These are phyloP conservation scores for Tylopilus subfusipes DNA, from an alignment of 768 basidiomycete species.

Conservation along the genomic window DNA sequence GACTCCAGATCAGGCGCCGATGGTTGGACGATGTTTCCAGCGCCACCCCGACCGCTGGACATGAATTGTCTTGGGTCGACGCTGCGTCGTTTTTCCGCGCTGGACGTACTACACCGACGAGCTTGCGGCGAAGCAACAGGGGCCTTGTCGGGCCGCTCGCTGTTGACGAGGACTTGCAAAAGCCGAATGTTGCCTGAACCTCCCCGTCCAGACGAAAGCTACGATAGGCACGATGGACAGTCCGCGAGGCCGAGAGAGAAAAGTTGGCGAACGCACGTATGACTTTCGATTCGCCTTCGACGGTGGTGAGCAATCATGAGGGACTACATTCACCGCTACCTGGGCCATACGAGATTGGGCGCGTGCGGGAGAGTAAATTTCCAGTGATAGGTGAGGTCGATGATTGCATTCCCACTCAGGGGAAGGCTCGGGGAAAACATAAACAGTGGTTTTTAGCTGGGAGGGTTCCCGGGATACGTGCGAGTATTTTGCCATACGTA, in stretches of 20 bases:
- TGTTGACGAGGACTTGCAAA: not conserved
- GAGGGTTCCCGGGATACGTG: not conserved
- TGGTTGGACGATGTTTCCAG: slow-evolving; percentile 24
- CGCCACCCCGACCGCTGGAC: slow-evolving; percentile 26
- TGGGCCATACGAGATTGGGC: slow-evolving; percentile 10
- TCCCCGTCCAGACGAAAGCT: slow-evolving; percentile 23
- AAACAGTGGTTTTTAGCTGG: slow-evolving; percentile 12
- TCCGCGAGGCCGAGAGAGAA: not conserved
- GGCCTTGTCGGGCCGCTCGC: not conserved
- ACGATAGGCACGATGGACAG: not conserved
- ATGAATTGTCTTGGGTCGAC: slow-evolving; percentile 3
- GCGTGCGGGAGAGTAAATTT: not conserved
- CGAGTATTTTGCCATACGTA: not conserved
- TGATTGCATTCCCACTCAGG: not conserved
- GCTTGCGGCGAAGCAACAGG: not conserved
- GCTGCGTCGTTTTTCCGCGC: not conserved
- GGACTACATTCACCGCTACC: not conserved
- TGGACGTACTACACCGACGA: not conserved
- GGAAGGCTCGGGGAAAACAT: slow-evolving; percentile 3
- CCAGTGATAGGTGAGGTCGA: not conserved
- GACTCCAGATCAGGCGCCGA: slow-evolving; percentile 2
- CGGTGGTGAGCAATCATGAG: not conserved
- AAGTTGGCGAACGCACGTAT: slow-evolving; percentile 13
- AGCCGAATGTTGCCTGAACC: slow-evolving; percentile 23
- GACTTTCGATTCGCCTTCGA: slow-evolving; percentile 3